Evolutionary conservation across 805 yeast genomes (phyloP).

Genomic region (Saccharomycopsis selenospora): DNA sequence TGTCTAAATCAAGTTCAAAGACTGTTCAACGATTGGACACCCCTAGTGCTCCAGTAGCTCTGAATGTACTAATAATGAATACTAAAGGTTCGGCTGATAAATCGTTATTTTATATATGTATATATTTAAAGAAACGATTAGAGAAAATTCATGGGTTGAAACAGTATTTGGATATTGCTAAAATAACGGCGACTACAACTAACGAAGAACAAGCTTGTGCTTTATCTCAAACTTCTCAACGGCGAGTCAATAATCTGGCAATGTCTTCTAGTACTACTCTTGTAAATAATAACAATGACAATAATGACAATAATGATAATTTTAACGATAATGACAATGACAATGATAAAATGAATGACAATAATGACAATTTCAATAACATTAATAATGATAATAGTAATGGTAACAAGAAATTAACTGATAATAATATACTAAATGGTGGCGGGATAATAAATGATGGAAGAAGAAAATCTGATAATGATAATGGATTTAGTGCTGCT

Average conservation of each 20-base stretch:
- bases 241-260: slow-evolving; percentile 7
- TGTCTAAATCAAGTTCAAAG: slow-evolving; percentile 9
- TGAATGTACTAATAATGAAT: slow-evolving; percentile 49
- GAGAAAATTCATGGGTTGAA: slow-evolving; percentile 58
- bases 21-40: slow-evolving; percentile 22
- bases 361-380: neutral
- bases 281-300: neutral
- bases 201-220: slow-evolving; percentile 63
- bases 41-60: slow-evolving; percentile 40
- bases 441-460: slow-evolving; percentile 16
- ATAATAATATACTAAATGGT: slow-evolving; percentile 21
- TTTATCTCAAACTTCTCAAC: slow-evolving; percentile 36
- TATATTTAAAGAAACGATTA: slow-evolving; percentile 46
- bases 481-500: slow-evolving; percentile 28
- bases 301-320: neutral
- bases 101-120: slow-evolving; percentile 64
- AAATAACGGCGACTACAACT: slow-evolving; percentile 55
- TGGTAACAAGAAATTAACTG: slow-evolving; percentile 25
- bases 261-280: neutral
- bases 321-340: no score
- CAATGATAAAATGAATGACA: neutral
- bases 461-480: slow-evolving; percentile 26
- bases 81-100: slow-evolving; percentile 54
- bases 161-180: slow-evolving; percentile 59
- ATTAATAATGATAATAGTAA: slow-evolving; percentile 30